Conservation (phyloP, 495 filamentous ascomycete species). For the Penicillium daleae region DNA sequence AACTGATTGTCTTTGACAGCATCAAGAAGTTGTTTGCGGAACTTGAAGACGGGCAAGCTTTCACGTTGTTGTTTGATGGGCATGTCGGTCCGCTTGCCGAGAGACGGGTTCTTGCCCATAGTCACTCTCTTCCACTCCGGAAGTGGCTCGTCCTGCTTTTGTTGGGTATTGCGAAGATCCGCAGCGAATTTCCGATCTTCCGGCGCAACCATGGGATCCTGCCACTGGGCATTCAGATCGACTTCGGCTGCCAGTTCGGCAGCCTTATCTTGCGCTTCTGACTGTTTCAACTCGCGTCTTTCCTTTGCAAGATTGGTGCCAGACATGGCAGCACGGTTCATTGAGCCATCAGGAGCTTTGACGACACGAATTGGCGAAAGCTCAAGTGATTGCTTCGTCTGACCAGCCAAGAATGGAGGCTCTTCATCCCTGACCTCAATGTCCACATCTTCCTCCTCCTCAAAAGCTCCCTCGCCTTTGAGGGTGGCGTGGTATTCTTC, state of each 20-base stretch:
- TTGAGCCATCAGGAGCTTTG: constrained; percentile 93
- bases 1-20: constrained; percentile 88
- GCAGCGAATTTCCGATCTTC: constrained; percentile 84
- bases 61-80: constrained; percentile 95
- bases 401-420: constrained; percentile 92
- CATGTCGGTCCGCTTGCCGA: constrained; percentile 88
- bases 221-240: constrained; percentile 90
- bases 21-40: constrained; percentile 84
- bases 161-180: constrained; percentile 67
- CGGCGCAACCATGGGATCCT: constrained; percentile 91
- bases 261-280: constrained; percentile 83
- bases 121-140: constrained; percentile 93
- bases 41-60: constrained; percentile 86
- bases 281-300: constrained; percentile 82
- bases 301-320: constrained; percentile 91
- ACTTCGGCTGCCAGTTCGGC: constrained; percentile 77
- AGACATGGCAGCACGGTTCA: constrained; percentile 94
- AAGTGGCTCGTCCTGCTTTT: constrained; percentile 64
- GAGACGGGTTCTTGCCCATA: constrained; percentile 77
- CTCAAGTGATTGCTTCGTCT: constrained; percentile 94
- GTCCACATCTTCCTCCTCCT: constrained; percentile 95
- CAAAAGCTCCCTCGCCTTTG: constrained; percentile 83
- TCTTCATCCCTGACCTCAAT: constrained; percentile 97
- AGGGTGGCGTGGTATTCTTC: constrained; percentile 90
- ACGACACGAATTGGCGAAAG: constrained; percentile 94